Evolutionary conservation across 2,329 filamentous ascomycete species (phyloP).

Genomic region (Pseudofabraea citricarpa): DNA sequence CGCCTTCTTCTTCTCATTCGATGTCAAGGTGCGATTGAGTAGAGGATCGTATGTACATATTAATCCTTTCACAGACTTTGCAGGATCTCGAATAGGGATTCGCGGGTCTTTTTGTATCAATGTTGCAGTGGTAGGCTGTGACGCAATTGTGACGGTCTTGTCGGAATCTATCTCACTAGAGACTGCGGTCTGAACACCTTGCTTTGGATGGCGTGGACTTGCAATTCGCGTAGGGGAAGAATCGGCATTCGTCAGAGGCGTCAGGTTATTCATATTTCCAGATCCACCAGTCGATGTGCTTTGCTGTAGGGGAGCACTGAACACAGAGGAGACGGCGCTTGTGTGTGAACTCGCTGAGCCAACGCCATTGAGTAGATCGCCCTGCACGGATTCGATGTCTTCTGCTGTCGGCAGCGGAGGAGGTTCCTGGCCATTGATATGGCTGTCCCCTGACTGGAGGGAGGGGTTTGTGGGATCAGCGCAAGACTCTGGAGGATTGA

Average conservation of each 20-base stretch:
- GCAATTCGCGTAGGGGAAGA: slow-evolving; percentile 56
- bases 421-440: slow-evolving; percentile 17
- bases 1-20: slow-evolving; percentile 48
- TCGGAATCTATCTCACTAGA: slow-evolving; percentile 25
- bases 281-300: slow-evolving; percentile 20
- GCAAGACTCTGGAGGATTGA: slow-evolving; percentile 19
- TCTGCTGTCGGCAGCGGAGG: slow-evolving; percentile 32
- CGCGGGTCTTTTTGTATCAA: slow-evolving; percentile 17
- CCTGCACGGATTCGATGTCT: slow-evolving; percentile 54
- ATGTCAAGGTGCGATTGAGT: slow-evolving; percentile 32
- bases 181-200: slow-evolving; percentile 27
- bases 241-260: slow-evolving; percentile 62
- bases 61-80: slow-evolving; percentile 47
- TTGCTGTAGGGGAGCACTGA: slow-evolving; percentile 41
- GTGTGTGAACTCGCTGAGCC: slow-evolving; percentile 69
- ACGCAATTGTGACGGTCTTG: slow-evolving; percentile 16
- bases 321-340: slow-evolving; percentile 67
- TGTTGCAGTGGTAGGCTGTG: slow-evolving; percentile 15
- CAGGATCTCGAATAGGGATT: slow-evolving; percentile 52
- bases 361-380: slow-evolving; percentile 65
- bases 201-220: slow-evolving; percentile 42
- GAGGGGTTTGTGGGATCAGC: slow-evolving; percentile 25
- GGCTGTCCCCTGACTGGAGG: slow-evolving; percentile 19
- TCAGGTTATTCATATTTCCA: slow-evolving; percentile 42
- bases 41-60: slow-evolving; percentile 57